These are phyloP conservation scores for Xylaria telfairii DNA, from an alignment of 495 filamentous ascomycete species.

Conservation along the genomic window DNA sequence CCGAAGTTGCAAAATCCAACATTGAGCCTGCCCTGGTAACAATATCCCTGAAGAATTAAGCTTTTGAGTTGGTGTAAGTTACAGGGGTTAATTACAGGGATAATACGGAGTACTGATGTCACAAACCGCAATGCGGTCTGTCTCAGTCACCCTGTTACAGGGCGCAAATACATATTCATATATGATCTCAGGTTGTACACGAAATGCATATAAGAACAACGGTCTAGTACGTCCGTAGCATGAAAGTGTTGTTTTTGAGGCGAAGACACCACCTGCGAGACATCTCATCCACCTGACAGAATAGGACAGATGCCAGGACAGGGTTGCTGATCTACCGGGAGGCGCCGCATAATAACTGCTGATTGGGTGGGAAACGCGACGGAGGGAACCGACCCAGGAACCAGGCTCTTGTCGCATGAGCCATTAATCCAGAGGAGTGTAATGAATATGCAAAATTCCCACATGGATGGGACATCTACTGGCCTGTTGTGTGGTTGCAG, in stretches of 20 bases:
- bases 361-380: slow-evolving; percentile 21
- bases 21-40: background rate
- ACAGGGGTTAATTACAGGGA: background rate
- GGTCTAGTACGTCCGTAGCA: background rate
- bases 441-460: background rate
- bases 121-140: too few relatives aligned
- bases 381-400: slow-evolving; percentile 3
- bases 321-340: background rate
- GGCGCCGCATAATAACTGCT: background rate
- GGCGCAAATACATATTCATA: background rate
- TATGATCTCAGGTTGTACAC: too few relatives aligned
- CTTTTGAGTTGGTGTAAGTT: background rate
- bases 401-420: background rate
- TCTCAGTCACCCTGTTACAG: too few relatives aligned
- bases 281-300: background rate
- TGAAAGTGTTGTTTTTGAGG: background rate
- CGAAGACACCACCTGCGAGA: background rate
- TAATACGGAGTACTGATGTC: too few relatives aligned
- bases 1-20: background rate
- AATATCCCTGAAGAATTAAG: background rate
- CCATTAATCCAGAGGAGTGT: slow-evolving; percentile 7
- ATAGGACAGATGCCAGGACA: background rate
- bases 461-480: background rate
- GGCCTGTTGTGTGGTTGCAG: slow-evolving; percentile 3
- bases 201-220: too few relatives aligned